Conservation (phyloP, 176 grass and related monocot species). For the Triticum monococcum region DNA sequence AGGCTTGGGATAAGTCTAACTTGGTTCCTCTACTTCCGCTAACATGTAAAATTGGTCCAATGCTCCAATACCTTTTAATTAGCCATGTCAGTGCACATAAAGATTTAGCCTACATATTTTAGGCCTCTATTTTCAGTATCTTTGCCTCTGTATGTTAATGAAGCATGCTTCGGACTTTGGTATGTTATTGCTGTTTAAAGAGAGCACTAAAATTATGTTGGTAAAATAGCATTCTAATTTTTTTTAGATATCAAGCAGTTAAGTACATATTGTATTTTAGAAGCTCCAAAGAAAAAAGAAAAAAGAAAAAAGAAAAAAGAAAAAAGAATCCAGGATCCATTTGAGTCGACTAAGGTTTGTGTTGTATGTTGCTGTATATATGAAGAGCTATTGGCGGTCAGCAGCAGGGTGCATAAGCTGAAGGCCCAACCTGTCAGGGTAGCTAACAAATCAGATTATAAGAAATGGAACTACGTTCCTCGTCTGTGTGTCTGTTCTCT, state of each 20-base stretch:
- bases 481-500: not conserved
- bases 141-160: not conserved
- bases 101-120: not conserved
- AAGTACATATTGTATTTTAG: not conserved
- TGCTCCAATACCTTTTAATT: not conserved
- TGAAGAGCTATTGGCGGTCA: not conserved
- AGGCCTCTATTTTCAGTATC: not conserved
- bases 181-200: not conserved
- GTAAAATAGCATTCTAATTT: not conserved
- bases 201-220: not conserved
- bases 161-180: not conserved
- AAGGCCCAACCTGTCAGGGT: not conserved
- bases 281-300: not conserved
- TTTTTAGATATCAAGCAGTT: not conserved
- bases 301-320: not conserved
- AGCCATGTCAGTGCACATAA: not conserved
- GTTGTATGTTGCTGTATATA: not conserved
- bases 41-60: not conserved
- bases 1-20: not conserved
- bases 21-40: not conserved
- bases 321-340: not conserved
- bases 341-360: not conserved
- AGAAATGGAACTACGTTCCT: not conserved
- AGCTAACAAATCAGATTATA: not conserved
- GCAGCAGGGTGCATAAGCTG: not conserved